phyloP scores from a whole-genome alignment of 2,329 filamentous ascomycete species.

The Arachnopeziza araneosa region DNA sequence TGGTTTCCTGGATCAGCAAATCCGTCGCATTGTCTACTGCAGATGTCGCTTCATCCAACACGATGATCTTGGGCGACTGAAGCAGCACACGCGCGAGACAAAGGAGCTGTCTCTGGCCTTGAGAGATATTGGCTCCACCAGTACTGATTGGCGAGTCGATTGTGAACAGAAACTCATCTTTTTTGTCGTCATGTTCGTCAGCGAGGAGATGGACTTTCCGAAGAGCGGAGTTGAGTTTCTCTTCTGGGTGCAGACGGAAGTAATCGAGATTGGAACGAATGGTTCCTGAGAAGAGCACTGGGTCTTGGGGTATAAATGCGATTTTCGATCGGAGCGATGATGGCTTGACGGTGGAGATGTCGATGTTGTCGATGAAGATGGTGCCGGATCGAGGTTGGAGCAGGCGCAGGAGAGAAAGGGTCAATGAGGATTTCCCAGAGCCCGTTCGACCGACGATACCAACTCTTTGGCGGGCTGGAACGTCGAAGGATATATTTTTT shows the following conservation, averaged over 20 bases:
- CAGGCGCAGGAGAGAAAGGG: constrained; percentile 72
- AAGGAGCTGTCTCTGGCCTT: constrained; percentile 89
- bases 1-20: constrained; percentile 81
- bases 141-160: too few relatives aligned
- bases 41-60: constrained; percentile 89
- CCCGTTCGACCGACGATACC: constrained; percentile 75
- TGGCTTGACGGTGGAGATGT: constrained; percentile 66
- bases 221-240: too few relatives aligned
- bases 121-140: constrained; percentile 23
- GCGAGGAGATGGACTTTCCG: too few relatives aligned
- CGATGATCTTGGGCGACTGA: constrained; percentile 76
- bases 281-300: constrained; percentile 62
- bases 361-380: constrained; percentile 57
- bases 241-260: not conserved
- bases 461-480: constrained; percentile 67
- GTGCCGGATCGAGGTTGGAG: constrained; percentile 54
- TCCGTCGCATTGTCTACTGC: constrained; percentile 91
- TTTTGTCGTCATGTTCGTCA: too few relatives aligned
- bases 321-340: constrained; percentile 67
- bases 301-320: constrained; percentile 76
- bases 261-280: not conserved
- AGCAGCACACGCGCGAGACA: constrained; percentile 83
- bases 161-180: too few relatives aligned
- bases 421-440: constrained; percentile 74
- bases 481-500: constrained; percentile 61